Base-by-base conservation (phyloP, 805 yeast genomes). In the Candida ponderosae region DNA sequence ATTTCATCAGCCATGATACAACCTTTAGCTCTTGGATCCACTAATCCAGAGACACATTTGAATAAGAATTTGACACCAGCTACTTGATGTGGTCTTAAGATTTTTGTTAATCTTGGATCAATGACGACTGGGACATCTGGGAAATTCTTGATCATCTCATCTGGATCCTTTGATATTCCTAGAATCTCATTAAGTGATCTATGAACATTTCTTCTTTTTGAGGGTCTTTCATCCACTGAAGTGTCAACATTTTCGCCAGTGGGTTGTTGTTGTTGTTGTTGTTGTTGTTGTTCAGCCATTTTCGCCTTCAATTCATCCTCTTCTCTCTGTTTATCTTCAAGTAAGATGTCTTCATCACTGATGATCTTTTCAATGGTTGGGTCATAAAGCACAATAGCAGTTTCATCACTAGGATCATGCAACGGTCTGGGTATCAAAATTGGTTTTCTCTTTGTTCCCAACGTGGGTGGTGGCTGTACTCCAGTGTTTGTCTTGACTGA, bases 1-100 rank as follows among this genome's bases (percentile, higher is more conserved):
- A 88, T 88, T 58, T 85, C 97, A 62, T 88, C 97, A 0, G 97
- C 97, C 97, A 90, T 90, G 35, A 90, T 90, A 54, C 97, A 90
- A 3, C 98, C 98, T 51, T 82, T 77, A 0, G 97, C 97, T 26
- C 81, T 68, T 7, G 86, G 73, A 54, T 82, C 87, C 20, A 81
- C 73, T 26, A 89, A 60, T 0, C 98, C 98, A 1, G 96, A 73
- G 0, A 95, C 87, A 59, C 98, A 90, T 38, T 89, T 64, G 52
- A 88, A 93, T 40, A 93, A 62, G 55, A 93, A 93, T 56, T 85
- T 76, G 31, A 90, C 96, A 44, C 98, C 98, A 34, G 90, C 95
- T 5, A 93, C 79, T 58, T 93, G 98, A 66, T 93, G 98, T 1
- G 98, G 98, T 46, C 98, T 74, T 33, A 93, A 65, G 31, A 86